Conservation (phyloP, 768 basidiomycete genomes). For the Mrakia gelida region DNA sequence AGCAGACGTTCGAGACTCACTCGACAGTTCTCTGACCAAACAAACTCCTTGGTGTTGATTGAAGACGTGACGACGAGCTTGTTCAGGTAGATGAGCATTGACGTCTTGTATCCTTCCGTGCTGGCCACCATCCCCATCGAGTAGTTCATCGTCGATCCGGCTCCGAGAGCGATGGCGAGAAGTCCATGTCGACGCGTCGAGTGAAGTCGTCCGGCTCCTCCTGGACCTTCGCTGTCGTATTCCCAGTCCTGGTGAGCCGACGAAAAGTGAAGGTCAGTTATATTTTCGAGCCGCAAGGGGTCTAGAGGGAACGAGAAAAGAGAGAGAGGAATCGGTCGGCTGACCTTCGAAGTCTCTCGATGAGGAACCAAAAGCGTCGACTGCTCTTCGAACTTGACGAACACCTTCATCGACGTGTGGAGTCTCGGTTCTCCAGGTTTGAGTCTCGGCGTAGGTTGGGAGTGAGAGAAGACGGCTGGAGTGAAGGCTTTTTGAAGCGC, state of each 20-base stretch:
- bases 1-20: conserved; percentile 47
- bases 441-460: conserved; percentile 56
- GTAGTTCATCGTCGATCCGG: conserved; percentile 57
- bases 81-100: conserved; percentile 76
- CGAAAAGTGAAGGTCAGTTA: background rate
- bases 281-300: background rate
- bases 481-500: conserved; percentile 79
- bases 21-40: conserved; percentile 71
- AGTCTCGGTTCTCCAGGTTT: conserved; percentile 68
- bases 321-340: background rate
- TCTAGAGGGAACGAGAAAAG: background rate
- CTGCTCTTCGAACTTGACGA: conserved; percentile 71
- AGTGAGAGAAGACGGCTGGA: conserved; percentile 68
- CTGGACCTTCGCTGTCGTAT: conserved; percentile 60
- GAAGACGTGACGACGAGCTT: conserved; percentile 72
- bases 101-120: conserved; percentile 68
- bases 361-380: conserved; percentile 82
- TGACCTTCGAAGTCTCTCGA: conserved; percentile 80
- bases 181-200: conserved; percentile 52
- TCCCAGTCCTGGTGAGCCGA: conserved; percentile 68
- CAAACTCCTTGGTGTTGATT: conserved; percentile 77
- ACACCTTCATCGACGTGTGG: conserved; percentile 75
- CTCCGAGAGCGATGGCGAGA: conserved; percentile 7
- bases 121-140: conserved; percentile 74
- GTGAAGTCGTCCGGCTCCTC: conserved; percentile 49